Percentiles rank a stretch among this genome's conserved stretches.
phyloP scores from a whole-genome alignment of 2,329 filamentous ascomycete genomes.

The Hypoxylon sp. region DNA sequence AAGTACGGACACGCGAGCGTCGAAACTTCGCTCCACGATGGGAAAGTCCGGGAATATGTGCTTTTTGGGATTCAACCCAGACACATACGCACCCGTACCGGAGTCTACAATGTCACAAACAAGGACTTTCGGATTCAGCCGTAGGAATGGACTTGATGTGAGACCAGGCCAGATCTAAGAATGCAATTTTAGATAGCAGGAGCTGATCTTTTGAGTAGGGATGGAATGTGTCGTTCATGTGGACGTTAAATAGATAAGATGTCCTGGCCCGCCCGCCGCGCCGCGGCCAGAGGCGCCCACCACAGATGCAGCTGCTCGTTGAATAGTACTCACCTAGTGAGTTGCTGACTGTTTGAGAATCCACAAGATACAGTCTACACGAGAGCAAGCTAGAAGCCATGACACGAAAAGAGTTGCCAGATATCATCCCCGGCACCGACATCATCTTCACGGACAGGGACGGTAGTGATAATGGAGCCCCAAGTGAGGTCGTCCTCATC shows the following conservation, averaged over 20 bases:
- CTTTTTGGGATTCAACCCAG: constrained; percentile 1
- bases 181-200: constrained; percentile 2
- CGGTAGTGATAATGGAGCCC: constrained; percentile 10
- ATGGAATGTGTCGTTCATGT: background rate
- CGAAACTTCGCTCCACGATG: constrained; percentile 13
- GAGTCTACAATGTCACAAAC: constrained; percentile 12
- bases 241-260: constrained; percentile 24
- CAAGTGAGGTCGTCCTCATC: constrained; percentile 46
- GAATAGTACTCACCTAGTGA: background rate
- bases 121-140: background rate
- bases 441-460: constrained; percentile 39
- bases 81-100: constrained; percentile 1
- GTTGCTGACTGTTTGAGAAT: background rate
- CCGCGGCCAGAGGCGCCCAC: background rate
- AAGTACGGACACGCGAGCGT: background rate
- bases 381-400: constrained; percentile 24
- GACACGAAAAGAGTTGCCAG: constrained; percentile 22
- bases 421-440: constrained; percentile 48
- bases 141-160: constrained; percentile 8
- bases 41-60: constrained; percentile 23
- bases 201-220: constrained; percentile 3
- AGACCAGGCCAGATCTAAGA: constrained; percentile 14
- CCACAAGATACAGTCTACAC: background rate
- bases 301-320: background rate
- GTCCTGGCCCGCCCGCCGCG: background rate